A percentile compares a stretch with the other conserved stretches of the same genome.
These are phyloP conservation scores for Amyloporia xantha DNA, from an alignment of 768 basidiomycete genomes.

Conservation along the genomic window DNA sequence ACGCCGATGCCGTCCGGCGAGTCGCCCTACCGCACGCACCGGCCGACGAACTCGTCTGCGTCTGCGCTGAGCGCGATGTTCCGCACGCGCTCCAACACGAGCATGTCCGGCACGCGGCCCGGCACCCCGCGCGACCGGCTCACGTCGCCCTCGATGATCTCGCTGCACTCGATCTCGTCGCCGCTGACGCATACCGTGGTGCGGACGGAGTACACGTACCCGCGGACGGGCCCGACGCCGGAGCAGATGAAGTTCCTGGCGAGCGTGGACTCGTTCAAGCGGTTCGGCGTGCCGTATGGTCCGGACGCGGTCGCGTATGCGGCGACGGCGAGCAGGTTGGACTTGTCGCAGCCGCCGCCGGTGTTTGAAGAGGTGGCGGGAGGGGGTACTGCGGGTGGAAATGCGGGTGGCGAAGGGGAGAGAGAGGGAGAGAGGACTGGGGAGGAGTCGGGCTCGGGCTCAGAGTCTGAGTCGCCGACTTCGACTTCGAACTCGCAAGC, in stretches of 20 bases:
- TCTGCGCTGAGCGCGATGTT: conserved; percentile 36
- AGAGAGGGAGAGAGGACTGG: background rate
- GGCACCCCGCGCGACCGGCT: conserved; percentile 21
- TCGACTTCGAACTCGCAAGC: too few relatives aligned
- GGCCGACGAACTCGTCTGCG: conserved; percentile 31
- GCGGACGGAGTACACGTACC: conserved; percentile 67
- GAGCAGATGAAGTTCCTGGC: conserved; percentile 64
- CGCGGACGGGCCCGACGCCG: conserved; percentile 54
- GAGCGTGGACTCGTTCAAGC: conserved; percentile 54
- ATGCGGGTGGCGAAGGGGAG: background rate
- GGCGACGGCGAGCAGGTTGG: conserved; percentile 40
- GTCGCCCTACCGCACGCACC: conserved; percentile 18
- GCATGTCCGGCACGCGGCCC: conserved; percentile 21
- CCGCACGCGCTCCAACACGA: conserved; percentile 44
- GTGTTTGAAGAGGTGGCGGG: conserved; percentile 21
- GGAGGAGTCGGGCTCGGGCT: background rate
- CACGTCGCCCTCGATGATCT: conserved; percentile 63
- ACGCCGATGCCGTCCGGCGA: conserved; percentile 6
- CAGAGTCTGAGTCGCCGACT: background rate
- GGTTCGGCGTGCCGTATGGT: conserved; percentile 75
- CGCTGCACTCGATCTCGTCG: conserved; percentile 66
- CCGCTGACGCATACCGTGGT: conserved; percentile 69
- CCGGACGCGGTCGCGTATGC: conserved; percentile 64
- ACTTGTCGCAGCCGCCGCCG: conserved; percentile 33
- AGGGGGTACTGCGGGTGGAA: background rate